Evolutionary conservation across 805 yeast species (phyloP).

Genomic region (Candida sakaeoensis): DNA sequence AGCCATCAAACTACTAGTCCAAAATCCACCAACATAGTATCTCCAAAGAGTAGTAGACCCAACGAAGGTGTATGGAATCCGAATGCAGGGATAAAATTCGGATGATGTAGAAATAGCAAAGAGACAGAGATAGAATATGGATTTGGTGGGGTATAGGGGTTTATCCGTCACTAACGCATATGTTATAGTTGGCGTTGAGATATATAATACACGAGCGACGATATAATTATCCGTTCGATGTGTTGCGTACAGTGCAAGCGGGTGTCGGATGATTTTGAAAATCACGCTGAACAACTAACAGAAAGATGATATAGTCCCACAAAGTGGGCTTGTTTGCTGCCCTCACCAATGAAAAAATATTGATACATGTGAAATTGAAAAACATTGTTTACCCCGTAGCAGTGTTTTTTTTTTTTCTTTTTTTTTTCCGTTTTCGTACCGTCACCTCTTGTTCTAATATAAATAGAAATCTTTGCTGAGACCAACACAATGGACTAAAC

Average conservation of each 20-base stretch:
- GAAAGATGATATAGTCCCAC: too few species aligned
- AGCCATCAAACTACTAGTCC: neutral
- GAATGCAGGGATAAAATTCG: conserved; percentile 15
- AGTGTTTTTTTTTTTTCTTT: too few species aligned
- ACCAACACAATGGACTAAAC: neutral
- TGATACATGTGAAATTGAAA: neutral
- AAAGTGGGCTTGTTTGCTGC: too few species aligned
- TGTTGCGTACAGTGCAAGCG: neutral
- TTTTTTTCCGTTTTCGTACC: too few species aligned
- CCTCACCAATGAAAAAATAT: too few species aligned
- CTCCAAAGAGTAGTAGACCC: conserved; percentile 8
- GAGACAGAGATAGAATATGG: too few species aligned
- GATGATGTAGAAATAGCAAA: conserved; percentile 1
- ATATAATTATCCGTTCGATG: neutral
- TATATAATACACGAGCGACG: too few species aligned
- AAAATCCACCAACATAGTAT: neutral
- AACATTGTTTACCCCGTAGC: neutral
- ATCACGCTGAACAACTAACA: too few species aligned
- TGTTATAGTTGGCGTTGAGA: too few species aligned
- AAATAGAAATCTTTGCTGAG: neutral
- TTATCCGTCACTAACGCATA: too few species aligned
- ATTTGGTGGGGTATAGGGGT: too few species aligned
- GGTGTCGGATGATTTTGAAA: neutral
- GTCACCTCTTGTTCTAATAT: neutral
- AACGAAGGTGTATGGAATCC: conserved; percentile 15